Evolutionary conservation across 2,329 filamentous ascomycete genomes (phyloP), one percentile per base, ranked within the genome.

Genomic region (Dactylonectria macrodidyma): DNA sequence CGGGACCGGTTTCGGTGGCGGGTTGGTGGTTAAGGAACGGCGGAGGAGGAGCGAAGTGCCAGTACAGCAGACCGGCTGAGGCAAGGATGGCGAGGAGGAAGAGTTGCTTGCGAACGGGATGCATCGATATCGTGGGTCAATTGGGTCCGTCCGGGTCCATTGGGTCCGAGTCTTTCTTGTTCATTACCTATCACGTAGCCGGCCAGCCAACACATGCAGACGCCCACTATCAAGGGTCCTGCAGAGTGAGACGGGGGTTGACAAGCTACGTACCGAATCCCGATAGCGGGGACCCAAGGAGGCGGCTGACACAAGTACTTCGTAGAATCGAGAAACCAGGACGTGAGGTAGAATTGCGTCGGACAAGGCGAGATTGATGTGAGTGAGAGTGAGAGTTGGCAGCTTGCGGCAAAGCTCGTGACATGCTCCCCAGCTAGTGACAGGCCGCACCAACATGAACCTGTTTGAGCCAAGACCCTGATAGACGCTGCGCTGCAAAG

Each of bases 81-180:
- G 60, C 38, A 48, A 64, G 38, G 34, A 65, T 33, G 24, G 62
- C 47, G 36, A 61, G 26, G 11, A 58, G 34, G 38, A 58, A 10
- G 52, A 55, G 48, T 51, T 34, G 52, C 54, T 59, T 66, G 36
- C 57, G 56, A 46, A 57, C 38, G 34, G 52, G 44, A 64, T 48
- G 55, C 67, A 69, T 67, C 46, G 36, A 52, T 33, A 52, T 48
- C 30, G 38, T 30, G 46, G 34, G 46, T 47, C 26, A 38, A 46
- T 46, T 50, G 24, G 33, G 26, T 19, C 34, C 41, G 36, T n/a
- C n/a, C n/a, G n/a, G n/a, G n/a, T n/a, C n/a, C n/a, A 46, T 46
- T 50, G 24, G 33, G 26, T 19, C 34, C 41, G 36, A 30, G 19
- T 44, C 54, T 36, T 9, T 10, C 33, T 19, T 61, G 8, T 16